Evolutionary conservation across 345 rosid species (phyloP).

Genomic region (Hibiscus trionum): DNA sequence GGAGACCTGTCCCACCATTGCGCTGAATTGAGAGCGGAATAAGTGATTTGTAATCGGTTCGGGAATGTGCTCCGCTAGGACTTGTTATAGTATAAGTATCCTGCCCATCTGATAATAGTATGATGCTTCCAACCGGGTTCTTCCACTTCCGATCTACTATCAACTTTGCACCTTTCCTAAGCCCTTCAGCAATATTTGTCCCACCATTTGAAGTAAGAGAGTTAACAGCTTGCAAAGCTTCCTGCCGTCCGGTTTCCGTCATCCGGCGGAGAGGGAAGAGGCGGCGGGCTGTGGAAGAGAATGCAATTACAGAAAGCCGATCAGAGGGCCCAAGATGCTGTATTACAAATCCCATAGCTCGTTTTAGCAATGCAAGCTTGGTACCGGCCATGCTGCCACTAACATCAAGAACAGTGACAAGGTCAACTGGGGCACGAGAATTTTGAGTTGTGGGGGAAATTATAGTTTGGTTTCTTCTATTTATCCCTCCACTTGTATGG

Average conservation of each 20-base stretch:
- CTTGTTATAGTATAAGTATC: constrained; percentile 71
- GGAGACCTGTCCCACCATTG: constrained; percentile 34
- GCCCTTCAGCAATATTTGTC: constrained; percentile 88
- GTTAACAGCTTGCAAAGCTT: constrained; percentile 82
- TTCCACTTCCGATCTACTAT: constrained; percentile 68
- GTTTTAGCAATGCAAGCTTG: constrained; percentile 83
- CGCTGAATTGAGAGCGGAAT: constrained; percentile 41
- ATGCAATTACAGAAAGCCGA: constrained; percentile 89
- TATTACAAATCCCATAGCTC: constrained; percentile 98
- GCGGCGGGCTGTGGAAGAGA: constrained; percentile 90
- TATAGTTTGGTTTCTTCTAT: constrained; percentile 15
- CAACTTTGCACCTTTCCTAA: constrained; percentile 78
- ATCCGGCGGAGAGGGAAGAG: constrained; percentile 79
- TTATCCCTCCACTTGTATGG: constrained; percentile 24
- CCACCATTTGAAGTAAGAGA: constrained; percentile 80
- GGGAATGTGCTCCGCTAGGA: constrained; percentile 23
- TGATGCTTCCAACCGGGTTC: constrained; percentile 80
- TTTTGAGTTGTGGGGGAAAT: constrained; percentile 16
- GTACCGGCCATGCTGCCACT: constrained; percentile 99
- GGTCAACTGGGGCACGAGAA: constrained; percentile 79
- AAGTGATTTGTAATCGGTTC: constrained; percentile 47
- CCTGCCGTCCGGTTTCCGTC: constrained; percentile 74
- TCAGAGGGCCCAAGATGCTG: constrained; percentile 91
- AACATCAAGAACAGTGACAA: constrained; percentile 92
- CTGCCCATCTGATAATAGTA: constrained; percentile 87